phyloP scores from a whole-genome alignment of 345 rosid species.

The Theobroma cacao region DNA sequence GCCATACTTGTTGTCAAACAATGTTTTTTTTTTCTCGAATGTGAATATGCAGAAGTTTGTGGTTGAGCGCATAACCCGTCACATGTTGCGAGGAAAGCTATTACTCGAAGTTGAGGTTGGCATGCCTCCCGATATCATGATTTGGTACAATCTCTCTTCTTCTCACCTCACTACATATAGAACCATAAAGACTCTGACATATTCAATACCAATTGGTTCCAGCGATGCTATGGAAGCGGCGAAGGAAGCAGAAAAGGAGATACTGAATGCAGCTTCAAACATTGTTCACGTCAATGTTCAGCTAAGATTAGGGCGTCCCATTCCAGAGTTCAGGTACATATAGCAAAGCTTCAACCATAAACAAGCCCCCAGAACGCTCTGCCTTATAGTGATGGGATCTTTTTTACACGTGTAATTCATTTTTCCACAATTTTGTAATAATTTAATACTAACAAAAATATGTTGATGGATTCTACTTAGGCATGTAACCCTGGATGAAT shows the following conservation, averaged over 20 bases:
- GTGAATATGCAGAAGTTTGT: conserved; percentile 47
- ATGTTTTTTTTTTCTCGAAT: no score
- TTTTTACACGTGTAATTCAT: no score
- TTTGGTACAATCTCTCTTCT: conserved; percentile 23
- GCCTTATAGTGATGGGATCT: no score
- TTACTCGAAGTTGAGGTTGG: conserved; percentile 46
- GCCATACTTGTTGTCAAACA: neutral
- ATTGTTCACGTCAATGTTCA: conserved; percentile 53
- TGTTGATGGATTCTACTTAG: no score
- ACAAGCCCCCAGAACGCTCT: no score
- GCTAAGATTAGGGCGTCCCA: conserved; percentile 47
- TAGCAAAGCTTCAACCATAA: neutral
- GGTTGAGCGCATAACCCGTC: conserved; percentile 61
- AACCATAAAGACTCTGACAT: no score
- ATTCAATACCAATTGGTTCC: neutral
- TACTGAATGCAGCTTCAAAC: conserved; percentile 40
- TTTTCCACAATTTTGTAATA: no score
- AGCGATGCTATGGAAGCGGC: conserved; percentile 68
- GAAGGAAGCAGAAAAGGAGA: conserved; percentile 53
- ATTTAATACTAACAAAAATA: no score
- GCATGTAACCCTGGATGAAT: no score
- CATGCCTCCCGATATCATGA: conserved; percentile 34
- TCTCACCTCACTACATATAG: neutral
- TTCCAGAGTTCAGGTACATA: conserved; percentile 19
- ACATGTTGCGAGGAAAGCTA: conserved; percentile 60